Evolutionary conservation across 2,329 filamentous ascomycete genomes (phyloP).

Genomic region (Colletotrichum acutatum): DNA sequence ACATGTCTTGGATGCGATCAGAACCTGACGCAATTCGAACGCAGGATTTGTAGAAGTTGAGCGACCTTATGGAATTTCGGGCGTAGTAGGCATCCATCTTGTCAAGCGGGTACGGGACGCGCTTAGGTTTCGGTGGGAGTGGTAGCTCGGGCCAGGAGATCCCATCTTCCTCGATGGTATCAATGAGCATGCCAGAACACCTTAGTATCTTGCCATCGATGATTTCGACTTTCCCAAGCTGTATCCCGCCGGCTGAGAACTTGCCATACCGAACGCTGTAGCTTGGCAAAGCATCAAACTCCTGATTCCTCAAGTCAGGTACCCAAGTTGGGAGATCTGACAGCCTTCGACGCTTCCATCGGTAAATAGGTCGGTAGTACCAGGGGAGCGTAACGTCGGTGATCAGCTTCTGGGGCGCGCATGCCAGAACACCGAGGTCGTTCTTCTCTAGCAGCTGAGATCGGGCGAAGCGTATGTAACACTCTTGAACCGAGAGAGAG

Average conservation of each 20-base stretch:
- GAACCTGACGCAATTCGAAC: constrained; percentile 9
- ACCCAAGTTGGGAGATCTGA: constrained; percentile 11
- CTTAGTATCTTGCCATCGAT: background rate
- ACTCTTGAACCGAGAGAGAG: constrained; percentile 4
- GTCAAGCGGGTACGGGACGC: background rate
- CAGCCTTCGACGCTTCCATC: background rate
- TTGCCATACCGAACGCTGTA: constrained; percentile 1
- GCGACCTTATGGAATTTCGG: background rate
- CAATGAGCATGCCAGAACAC: constrained; percentile 11
- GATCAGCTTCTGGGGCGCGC: background rate
- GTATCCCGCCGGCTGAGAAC: constrained; percentile 9
- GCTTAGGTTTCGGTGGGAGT: background rate
- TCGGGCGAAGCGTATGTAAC: background rate
- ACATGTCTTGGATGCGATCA: constrained; percentile 4
- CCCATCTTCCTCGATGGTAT: background rate
- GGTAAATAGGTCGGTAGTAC: constrained; percentile 1
- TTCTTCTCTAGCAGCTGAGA: constrained; percentile 10
- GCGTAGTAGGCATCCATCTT: background rate
- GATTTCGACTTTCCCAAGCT: background rate
- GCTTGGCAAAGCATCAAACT: background rate
- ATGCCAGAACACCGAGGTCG: background rate
- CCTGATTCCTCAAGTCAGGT: constrained; percentile 13
- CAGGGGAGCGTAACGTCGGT: background rate
- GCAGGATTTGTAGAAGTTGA: constrained; percentile 3
- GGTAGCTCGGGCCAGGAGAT: background rate